A percentile compares a stretch with the other conserved stretches of the same genome.
phyloP scores from a whole-genome alignment of 2,329 filamentous ascomycete species.

The Verticillium nonalfalfae region DNA sequence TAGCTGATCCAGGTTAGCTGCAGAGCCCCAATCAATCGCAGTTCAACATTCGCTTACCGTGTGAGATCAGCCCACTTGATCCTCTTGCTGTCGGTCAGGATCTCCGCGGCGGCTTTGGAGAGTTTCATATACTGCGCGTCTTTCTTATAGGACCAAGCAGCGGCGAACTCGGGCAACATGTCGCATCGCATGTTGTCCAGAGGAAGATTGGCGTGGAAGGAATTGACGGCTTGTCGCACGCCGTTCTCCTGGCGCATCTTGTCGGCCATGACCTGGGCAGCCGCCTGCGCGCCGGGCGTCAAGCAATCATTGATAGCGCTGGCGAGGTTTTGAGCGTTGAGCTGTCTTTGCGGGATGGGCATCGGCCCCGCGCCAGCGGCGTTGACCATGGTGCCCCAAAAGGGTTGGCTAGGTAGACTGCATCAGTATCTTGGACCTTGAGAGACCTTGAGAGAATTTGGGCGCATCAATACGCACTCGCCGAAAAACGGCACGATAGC shows the following conservation, averaged over 20 bases:
- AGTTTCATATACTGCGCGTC: slow-evolving; percentile 33
- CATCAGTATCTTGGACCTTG: neutral
- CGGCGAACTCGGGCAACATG: slow-evolving; percentile 35
- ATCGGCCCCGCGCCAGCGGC: slow-evolving; percentile 31
- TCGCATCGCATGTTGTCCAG: slow-evolving; percentile 26
- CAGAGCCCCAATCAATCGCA: slow-evolving; percentile 32
- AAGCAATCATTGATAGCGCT: slow-evolving; percentile 27
- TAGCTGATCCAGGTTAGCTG: slow-evolving; percentile 22
- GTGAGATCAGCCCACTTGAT: slow-evolving; percentile 31
- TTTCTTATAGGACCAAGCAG: slow-evolving; percentile 42
- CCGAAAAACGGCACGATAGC: slow-evolving; percentile 46
- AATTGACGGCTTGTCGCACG: slow-evolving; percentile 28
- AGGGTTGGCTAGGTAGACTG: slow-evolving; percentile 24
- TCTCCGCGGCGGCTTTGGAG: slow-evolving; percentile 44
- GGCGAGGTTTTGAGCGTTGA: slow-evolving; percentile 25
- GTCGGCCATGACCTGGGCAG: slow-evolving; percentile 23
- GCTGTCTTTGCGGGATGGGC: slow-evolving; percentile 27
- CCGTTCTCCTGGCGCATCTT: slow-evolving; percentile 28
- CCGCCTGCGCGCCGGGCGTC: slow-evolving; percentile 18
- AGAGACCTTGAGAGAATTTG: neutral
- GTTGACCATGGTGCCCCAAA: slow-evolving; percentile 35
- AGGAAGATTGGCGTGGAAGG: slow-evolving; percentile 30
- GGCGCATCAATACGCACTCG: slow-evolving; percentile 13
- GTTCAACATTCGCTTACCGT: neutral
- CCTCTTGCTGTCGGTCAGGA: slow-evolving; percentile 44